Evolutionary conservation across 805 yeast species (phyloP), one percentile per base, ranked within the genome.

Genomic region (Priceomyces medius): DNA sequence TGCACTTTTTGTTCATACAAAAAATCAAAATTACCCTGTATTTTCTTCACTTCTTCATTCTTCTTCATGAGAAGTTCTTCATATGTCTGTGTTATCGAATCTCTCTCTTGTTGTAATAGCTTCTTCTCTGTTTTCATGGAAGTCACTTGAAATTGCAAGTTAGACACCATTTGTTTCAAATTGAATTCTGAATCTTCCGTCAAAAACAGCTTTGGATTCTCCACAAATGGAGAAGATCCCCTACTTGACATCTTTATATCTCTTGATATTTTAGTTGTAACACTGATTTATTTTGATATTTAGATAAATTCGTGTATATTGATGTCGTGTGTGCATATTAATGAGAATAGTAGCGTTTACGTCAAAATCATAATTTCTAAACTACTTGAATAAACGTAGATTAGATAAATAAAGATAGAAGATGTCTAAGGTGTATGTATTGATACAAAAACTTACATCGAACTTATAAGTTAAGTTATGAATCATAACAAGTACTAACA

Each of bases 391-490:
- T 23, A 23, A n/a, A n/a, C n/a, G n/a, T n/a, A n/a, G n/a, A n/a
- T n/a, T n/a, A n/a, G n/a, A n/a, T n/a, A n/a, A n/a, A n/a, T n/a
- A n/a, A n/a, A 32, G 13, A 33, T 9, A 34, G 36, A 44, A 36
- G 19, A 68, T 74, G 79, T 74, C 79, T 3, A 74, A 68, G 54
- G 62, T 74, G 79, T 73, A 62, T 39, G 79, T 70, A 41, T 39
- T 8, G 10, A 28, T 12, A 5, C 7, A 27, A 27, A 5, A 21
- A 19, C 4, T 16, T 17, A 19, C 4, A 19, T 7, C n/a, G 20
- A n/a, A 20, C 19, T 5, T 32, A 10, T 12, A 20, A 24, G 21
- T 20, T 32, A 4, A 14, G 8, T 4, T n/a, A 19, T 41, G 20
- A 33, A n/a, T 20, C 12, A 28, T 17, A 8, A 20, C 17, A 5